Percentiles rank a stretch among this genome's conserved stretches.
Conservation (phyloP, 1,284 basidiomycete genomes). For the Leccinum fuscescens region DNA sequence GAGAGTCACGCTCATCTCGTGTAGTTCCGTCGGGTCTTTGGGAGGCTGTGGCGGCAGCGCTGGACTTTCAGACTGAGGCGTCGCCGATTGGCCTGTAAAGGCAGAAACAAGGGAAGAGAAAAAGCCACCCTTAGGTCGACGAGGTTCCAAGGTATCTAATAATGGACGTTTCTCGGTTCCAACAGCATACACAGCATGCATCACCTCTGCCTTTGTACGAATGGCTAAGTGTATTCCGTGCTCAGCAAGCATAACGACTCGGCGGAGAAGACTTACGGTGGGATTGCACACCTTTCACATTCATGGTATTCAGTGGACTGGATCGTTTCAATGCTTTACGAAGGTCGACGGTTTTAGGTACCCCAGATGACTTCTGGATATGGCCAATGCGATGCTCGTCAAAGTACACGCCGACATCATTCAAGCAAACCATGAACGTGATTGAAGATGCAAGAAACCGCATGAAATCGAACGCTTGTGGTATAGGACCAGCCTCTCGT, state of each 20-base stretch:
- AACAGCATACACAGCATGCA: constrained; percentile 77
- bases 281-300: constrained; percentile 21
- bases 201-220: constrained; percentile 79
- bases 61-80: constrained; percentile 34
- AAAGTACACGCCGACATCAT: constrained; percentile 75
- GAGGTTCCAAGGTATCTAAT: constrained; percentile 37
- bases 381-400: constrained; percentile 77
- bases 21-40: constrained; percentile 56
- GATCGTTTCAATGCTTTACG: constrained; percentile 30
- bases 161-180: constrained; percentile 61
- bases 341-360: constrained; percentile 56
- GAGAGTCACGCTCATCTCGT: constrained; percentile 69
- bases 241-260: neutral
- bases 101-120: constrained; percentile 78
- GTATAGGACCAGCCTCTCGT: constrained; percentile 81
- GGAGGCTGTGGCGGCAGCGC: constrained; percentile 38
- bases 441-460: constrained; percentile 91
- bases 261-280: constrained; percentile 14
- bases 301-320: constrained; percentile 26
- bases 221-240: constrained; percentile 47
- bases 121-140: constrained; percentile 52
- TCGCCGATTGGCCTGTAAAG: constrained; percentile 43
- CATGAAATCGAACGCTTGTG: constrained; percentile 81
- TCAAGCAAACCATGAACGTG: constrained; percentile 88
- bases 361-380: constrained; percentile 68